Evolutionary conservation across 192 early-diverging fungal species (phyloP), one percentile per base, ranked within the genome.

Genomic region (Allomyces arbusculus): DNA sequence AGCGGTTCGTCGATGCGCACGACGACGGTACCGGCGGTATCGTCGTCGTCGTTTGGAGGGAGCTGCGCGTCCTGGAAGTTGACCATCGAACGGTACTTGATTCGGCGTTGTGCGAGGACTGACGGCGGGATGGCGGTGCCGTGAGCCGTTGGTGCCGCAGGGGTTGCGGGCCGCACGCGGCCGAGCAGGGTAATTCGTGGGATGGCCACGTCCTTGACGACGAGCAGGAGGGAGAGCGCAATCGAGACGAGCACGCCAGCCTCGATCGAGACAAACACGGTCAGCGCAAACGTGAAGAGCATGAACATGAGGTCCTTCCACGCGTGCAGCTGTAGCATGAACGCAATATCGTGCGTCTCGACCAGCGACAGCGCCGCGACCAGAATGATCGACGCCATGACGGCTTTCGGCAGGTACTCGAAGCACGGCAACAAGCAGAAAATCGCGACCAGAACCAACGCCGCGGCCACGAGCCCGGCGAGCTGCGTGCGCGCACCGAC

Each of bases 231-330:
- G 7, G 89, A 92, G 10, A 91, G 75, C 0, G 86, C 83, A 24
- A 99, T 88, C 20, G 92, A 90, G 44, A 99, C 70, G 66, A 99
- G 70, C 7, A 93, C 96, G 28, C 96, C 96, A 19, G 87, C 85
- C 76, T 97, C 92, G 43, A 95, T 82, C 7, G 91, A 93, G 4
- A 96, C 77, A 19, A 88, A 72, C 58, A 97, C 82, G n/a, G 94
- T 99, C 14, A 89, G 77, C 10, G 89, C 68, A 68, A 96, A 99
- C 23, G 93, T 97, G 68, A 95, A 74, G 26, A 88, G 72, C 62
- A 97, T 75, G 44, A 96, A 73, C 1, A 83, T 82, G 62, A 94
- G 70, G 68, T 99, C 96, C 1, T 80, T 81, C 87, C 87, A 90
- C 22, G 88, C 88, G 23, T 74, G 77, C 63, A 90, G 82, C n/a